These are phyloP conservation scores for Yamadazyma sp. DNA, from an alignment of 1,139 yeast species.

Conservation along the genomic window DNA sequence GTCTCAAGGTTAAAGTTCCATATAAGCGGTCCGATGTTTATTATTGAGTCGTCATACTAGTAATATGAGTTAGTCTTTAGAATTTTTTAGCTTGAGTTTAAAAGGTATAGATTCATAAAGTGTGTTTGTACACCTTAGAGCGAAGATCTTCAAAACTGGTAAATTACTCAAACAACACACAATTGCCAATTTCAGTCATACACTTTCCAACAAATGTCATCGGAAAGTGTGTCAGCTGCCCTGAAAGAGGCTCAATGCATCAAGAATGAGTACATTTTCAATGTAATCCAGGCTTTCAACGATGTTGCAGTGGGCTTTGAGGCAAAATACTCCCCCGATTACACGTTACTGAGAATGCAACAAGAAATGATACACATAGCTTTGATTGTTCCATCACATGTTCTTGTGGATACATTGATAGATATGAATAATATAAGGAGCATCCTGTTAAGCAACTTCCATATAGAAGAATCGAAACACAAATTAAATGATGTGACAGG, in stretches of 20 bases:
- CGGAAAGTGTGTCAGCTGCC: too few species aligned
- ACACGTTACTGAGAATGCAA: not conserved
- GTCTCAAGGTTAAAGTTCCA: too few species aligned
- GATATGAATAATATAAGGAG: not conserved
- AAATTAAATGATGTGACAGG: not conserved
- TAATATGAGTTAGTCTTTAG: too few species aligned
- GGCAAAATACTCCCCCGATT: not conserved
- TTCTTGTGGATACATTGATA: constrained; percentile 1
- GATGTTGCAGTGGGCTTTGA: constrained; percentile 1
- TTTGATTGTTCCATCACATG: not conserved
- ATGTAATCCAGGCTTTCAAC: constrained; percentile 3
- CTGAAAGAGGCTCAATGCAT: not conserved
- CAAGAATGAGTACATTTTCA: constrained; percentile 3
- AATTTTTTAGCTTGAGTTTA: too few species aligned
- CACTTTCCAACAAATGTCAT: too few species aligned
- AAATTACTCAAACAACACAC: too few species aligned
- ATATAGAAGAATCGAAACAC: not conserved
- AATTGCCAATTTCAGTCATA: too few species aligned
- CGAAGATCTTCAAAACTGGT: not conserved
- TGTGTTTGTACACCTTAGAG: not conserved
- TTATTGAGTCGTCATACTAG: too few species aligned
- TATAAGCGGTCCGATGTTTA: too few species aligned
- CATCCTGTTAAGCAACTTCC: not conserved
- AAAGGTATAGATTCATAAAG: not conserved
- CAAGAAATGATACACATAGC: not conserved